Evolutionary conservation across 805 yeast genomes (phyloP), one percentile per base, ranked within the genome.

Genomic region (Priceomyces melissophilus): DNA sequence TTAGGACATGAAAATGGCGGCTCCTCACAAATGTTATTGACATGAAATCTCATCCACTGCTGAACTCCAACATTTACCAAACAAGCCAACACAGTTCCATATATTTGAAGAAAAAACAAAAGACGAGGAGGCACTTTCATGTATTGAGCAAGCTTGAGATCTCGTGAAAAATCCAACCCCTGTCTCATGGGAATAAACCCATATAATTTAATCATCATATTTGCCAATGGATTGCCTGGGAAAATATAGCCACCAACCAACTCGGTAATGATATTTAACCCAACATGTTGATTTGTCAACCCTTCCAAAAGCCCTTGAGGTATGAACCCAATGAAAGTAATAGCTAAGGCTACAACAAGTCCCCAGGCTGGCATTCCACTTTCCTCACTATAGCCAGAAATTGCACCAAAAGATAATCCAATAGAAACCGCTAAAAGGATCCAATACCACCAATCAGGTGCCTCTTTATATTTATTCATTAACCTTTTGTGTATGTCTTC

Each of bases 401-500:
- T 50, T 15, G 67, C 59, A 14, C 50, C 62, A 29, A 61, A 48
- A 9, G 35, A 15, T 10, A 41, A 20, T 4, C 32, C 42, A 23
- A 42, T 23, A 5, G 46, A 37, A 15, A 42, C 35, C 5, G 37
- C 14, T 9, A 42, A 32, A 3, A 42, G n/a, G 4, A 30, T 35
- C n/a, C 32, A 12, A 30, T 37, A 44, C 37, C 38, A 38, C 45
- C 45, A 44, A 14, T 41, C 41, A 5, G 48, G 48, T n/a, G 39
- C 45, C 16, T 41, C 44, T 17, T 42, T 42, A 42, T 54, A 71
- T 46, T 75, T 78, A 0, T 61, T 62, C 83, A 82, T 81, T 44
- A 81, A 68, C 45, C 81, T 67, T 60, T 66, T 66, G 53, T 79
- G 82, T 13, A 78, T 74, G 55, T 57, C 56, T 43, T 53, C 42